Conservation (phyloP, 441 rosid species). For the Gossypium laxum region DNA sequence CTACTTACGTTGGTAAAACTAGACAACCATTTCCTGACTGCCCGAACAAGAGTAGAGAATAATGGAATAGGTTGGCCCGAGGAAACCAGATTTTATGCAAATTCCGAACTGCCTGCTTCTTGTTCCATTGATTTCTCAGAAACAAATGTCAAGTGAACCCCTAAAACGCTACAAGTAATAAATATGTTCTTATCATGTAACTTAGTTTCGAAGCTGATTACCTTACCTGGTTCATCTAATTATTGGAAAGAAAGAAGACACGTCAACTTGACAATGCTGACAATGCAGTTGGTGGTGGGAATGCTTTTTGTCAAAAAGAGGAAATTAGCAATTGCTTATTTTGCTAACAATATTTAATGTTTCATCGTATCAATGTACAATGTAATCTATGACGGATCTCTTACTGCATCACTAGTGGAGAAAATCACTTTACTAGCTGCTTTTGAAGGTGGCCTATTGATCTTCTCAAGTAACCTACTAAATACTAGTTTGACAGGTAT, state of each 20-base stretch:
- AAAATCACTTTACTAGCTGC: conserved; percentile 39
- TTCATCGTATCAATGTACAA: conserved; percentile 27
- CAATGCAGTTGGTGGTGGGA: neutral
- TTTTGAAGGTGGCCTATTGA: conserved; percentile 81
- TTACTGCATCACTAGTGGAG: conserved; percentile 31
- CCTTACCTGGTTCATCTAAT: conserved; percentile 20
- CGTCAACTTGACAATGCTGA: conserved; percentile 5
- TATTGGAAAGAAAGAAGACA: conserved; percentile 8
- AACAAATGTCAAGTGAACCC: neutral
- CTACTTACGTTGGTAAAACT: neutral
- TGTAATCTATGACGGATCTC: conserved; percentile 28
- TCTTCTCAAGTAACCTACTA: conserved; percentile 96
- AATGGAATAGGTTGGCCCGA: no score
- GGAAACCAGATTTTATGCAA: no score
- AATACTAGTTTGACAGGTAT: conserved; percentile 92
- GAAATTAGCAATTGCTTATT: conserved; percentile 27
- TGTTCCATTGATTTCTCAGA: neutral
- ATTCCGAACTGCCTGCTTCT: neutral
- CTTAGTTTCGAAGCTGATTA: neutral
- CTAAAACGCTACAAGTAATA: neutral
- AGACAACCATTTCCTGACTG: neutral
- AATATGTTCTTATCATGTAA: neutral
- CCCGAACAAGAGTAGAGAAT: neutral
- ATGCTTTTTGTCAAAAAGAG: conserved; percentile 17
- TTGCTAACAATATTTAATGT: conserved; percentile 17